Evolutionary conservation across 2,329 filamentous ascomycete species (phyloP).

Genomic region (Knoxdaviesia proteae): DNA sequence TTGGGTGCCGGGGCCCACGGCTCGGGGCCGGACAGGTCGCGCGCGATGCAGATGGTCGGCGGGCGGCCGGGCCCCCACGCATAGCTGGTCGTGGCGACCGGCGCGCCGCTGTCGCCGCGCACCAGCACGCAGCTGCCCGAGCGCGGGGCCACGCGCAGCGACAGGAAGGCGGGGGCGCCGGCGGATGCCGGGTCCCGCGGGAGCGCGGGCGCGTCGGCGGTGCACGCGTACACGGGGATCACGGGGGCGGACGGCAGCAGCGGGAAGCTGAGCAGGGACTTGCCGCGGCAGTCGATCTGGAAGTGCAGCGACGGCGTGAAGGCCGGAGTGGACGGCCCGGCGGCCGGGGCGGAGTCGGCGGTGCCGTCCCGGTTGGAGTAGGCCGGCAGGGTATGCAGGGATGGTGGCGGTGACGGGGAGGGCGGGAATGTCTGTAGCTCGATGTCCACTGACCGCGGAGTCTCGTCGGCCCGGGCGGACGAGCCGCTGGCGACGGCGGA

Average conservation of each 20-base stretch:
- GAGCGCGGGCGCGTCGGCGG: slow-evolving; percentile 9
- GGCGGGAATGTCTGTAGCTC: not conserved
- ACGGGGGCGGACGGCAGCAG: slow-evolving; percentile 15
- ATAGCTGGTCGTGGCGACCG: slow-evolving; percentile 31
- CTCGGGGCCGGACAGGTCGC: not conserved
- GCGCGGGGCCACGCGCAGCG: slow-evolving; percentile 21
- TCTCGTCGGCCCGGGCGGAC: not conserved
- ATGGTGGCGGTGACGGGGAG: slow-evolving; percentile 2
- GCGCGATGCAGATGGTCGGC: slow-evolving; percentile 18
- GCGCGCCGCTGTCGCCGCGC: slow-evolving; percentile 15
- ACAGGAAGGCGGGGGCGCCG: slow-evolving; percentile 24
- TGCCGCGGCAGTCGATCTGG: slow-evolving; percentile 27
- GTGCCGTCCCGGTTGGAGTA: slow-evolving; percentile 9
- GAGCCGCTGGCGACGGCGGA: too few species aligned
- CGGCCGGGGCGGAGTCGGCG: slow-evolving; percentile 4
- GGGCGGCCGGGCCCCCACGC: slow-evolving; percentile 32
- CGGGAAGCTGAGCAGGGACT: slow-evolving; percentile 20
- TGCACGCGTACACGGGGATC: slow-evolving; percentile 21
- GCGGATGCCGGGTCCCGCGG: slow-evolving; percentile 8
- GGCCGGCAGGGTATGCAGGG: slow-evolving; percentile 4
- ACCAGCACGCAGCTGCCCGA: slow-evolving; percentile 28
- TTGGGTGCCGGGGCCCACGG: slow-evolving; percentile 6
- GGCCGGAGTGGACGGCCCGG: slow-evolving; percentile 1
- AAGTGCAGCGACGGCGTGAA: slow-evolving; percentile 24
- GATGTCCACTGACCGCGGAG: not conserved